phyloP scores from a whole-genome alignment of 495 filamentous ascomycete species.

The Neurospora sublineolata region DNA sequence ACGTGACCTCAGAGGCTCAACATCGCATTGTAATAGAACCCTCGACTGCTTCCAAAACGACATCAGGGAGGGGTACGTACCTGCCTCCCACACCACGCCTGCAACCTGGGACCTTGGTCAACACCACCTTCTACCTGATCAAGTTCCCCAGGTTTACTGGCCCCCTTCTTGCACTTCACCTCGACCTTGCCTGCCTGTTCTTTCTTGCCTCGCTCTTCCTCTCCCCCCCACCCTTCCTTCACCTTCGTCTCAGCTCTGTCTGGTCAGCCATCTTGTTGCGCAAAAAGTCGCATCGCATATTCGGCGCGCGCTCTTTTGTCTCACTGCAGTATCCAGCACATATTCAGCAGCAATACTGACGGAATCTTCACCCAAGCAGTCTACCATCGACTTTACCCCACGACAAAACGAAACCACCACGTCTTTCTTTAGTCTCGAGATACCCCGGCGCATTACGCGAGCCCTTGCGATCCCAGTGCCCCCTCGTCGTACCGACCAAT shows the following conservation, averaged over 20 bases:
- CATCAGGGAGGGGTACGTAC: not conserved
- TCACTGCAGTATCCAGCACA: not conserved
- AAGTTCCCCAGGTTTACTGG: not conserved
- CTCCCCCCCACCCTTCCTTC: not conserved
- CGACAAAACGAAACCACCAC: slow-evolving; percentile 3
- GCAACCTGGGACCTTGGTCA: not conserved
- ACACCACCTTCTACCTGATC: not conserved
- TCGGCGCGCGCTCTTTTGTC: not conserved
- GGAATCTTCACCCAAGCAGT: not conserved
- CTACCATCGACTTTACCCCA: not conserved
- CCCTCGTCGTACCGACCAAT: not conserved
- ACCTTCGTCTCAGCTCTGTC: not conserved
- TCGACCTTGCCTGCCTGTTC: not conserved
- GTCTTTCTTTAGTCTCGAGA: slow-evolving; percentile 8
- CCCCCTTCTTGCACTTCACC: not conserved
- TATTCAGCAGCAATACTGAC: not conserved
- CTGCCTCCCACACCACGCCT: not conserved
- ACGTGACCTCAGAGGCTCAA: not conserved
- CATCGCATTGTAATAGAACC: not conserved
- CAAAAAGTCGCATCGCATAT: not conserved
- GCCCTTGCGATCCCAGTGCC: slow-evolving; percentile 10
- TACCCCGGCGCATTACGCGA: slow-evolving; percentile 7
- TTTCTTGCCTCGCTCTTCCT: not conserved
- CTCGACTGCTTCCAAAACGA: not conserved
- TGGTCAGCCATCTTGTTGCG: not conserved